These are phyloP conservation scores for Elymus sibiricus DNA, from an alignment of 176 grass and related monocot genomes.

Conservation along the genomic window DNA sequence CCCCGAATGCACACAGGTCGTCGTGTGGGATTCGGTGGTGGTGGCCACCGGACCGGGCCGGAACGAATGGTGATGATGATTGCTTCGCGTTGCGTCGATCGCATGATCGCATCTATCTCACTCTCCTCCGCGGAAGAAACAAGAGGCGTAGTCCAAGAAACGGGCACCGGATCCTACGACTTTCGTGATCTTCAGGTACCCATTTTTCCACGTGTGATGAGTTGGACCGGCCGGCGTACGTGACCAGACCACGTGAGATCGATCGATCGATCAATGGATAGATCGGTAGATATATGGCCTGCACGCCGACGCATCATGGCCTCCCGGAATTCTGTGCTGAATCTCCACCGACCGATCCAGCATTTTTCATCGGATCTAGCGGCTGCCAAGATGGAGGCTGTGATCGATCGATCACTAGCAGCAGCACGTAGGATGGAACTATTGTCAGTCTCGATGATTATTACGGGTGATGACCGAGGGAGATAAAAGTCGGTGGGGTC, in stretches of 20 bases:
- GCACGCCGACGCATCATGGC: not conserved
- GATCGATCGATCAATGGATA: not conserved
- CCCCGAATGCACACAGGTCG: not conserved
- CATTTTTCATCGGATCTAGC: not conserved
- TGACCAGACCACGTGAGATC: not conserved
- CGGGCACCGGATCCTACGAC: not conserved
- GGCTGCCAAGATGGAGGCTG: not conserved
- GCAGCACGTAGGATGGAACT: not conserved
- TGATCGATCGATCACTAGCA: not conserved
- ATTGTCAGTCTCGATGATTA: no score
- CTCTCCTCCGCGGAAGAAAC: constrained; percentile 2
- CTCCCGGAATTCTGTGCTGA: not conserved
- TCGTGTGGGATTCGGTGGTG: constrained; percentile 22
- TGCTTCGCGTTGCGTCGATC: not conserved
- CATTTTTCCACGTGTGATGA: constrained; percentile 10
- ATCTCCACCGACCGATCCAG: not conserved
- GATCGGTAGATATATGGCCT: not conserved
- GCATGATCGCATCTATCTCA: constrained; percentile 10
- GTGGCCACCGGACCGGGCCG: not conserved
- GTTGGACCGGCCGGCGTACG: not conserved
- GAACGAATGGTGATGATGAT: not conserved
- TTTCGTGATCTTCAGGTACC: not conserved
- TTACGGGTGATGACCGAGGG: no score
- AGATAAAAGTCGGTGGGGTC: no score
- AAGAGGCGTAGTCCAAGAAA: not conserved